Base-by-base conservation (phyloP, 73 alveolate species). In the Tetrahymena borealis region DNA sequence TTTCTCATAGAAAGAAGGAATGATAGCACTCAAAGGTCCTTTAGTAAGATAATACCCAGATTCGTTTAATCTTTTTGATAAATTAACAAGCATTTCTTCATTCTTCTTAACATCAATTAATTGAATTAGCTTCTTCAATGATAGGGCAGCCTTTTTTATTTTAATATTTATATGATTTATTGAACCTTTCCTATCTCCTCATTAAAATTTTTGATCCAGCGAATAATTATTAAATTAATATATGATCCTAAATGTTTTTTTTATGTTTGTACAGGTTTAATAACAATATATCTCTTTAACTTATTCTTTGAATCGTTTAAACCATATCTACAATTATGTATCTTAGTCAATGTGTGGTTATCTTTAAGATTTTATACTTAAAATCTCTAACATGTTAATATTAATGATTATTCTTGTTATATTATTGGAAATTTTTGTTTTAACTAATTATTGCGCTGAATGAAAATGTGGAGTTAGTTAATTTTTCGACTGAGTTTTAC, bases 31-130 rank as follows among this genome's bases (percentile, higher is more conserved):
- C 79, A 97, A 96, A 15, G 99, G 94, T 32, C 94, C 43, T 94
- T 96, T 97, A 37, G 98, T 79, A 32, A 96, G 91, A 91, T 92
- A 95, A 94, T 97, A 95, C 36, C 97, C 98, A 31, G 97, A 97
- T n/a, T 96, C 95, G 92, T 90, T 95, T 78, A 97, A 92, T 94
- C 97, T 92, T 91, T 96, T 94, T 90, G 96, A 91, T 33, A 96
- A 38, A 16, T 91, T 97, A 35, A 96, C 43, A 13, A 95, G 93
- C 39, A 94, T 90, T 15, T 60, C 96, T 79, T 96, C 98, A 7
- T 91, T 78, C 39, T 97, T 97, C 91, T 94, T 95, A 77, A 93
- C 38, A 28, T 95, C 95, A 39, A 79, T 77, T 8, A 94, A 40
- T 24, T 90, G 37, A n/a, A 96, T 92, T n/a, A 96, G 33, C 90